phyloP scores from a whole-genome alignment of 169 alveolate genomes.

The Theileria orientalis region DNA sequence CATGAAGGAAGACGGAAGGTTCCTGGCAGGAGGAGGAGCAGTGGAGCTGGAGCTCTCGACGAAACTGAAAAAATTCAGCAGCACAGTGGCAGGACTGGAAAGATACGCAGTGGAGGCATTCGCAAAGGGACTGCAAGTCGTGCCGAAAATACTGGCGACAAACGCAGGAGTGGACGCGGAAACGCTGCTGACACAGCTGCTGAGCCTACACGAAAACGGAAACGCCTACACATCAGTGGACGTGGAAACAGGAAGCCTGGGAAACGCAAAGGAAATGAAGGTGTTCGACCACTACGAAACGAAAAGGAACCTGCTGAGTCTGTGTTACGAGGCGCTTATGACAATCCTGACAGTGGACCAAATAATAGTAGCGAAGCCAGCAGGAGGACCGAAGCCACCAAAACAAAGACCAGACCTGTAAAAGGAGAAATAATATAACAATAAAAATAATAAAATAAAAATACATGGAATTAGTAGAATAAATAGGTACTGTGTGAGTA shows the following conservation, averaged over 20 bases:
- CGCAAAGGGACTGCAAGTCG: conserved; percentile 95
- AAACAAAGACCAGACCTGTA: conserved; percentile 67
- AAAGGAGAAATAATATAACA: not conserved
- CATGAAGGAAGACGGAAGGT: conserved; percentile 83
- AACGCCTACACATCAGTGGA: conserved; percentile 72
- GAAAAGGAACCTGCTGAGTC: conserved; percentile 93
- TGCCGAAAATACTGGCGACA: conserved; percentile 96
- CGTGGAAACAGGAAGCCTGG: conserved; percentile 60
- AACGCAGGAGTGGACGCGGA: conserved; percentile 93
- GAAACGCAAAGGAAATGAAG: conserved; percentile 56
- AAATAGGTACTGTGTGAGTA: not conserved
- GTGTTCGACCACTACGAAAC: conserved; percentile 91
- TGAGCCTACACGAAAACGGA: conserved; percentile 78
- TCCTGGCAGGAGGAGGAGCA: conserved; percentile 97
- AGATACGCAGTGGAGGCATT: conserved; percentile 96
- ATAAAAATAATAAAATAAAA: not conserved
- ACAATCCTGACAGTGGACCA: conserved; percentile 97
- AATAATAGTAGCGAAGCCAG: conserved; percentile 97
- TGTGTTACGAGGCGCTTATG: conserved; percentile 95
- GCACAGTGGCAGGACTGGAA: conserved; percentile 87
- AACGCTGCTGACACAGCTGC: conserved; percentile 77
- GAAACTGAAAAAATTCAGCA: conserved; percentile 83
- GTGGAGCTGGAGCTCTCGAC: conserved; percentile 90
- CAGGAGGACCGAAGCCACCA: conserved; percentile 98
- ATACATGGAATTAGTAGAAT: not conserved